Conservation (phyloP, 768 basidiomycete genomes). For the Dentipellis sp. region DNA sequence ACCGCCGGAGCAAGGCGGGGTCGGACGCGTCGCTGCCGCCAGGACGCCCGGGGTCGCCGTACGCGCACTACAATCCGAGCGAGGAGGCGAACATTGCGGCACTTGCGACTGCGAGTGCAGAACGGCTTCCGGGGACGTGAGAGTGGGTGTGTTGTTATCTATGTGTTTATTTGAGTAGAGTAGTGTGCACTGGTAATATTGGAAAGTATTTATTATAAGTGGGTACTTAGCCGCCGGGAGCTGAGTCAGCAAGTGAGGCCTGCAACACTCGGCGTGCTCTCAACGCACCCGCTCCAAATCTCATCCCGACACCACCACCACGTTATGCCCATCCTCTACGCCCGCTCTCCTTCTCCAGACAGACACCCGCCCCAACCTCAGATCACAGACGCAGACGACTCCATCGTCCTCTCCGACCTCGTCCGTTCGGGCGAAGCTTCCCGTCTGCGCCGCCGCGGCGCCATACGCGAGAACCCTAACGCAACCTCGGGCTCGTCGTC, state of each 20-base stretch:
- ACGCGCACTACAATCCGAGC: constrained; percentile 9
- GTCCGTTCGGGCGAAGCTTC: constrained; percentile 70
- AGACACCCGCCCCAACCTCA: constrained; percentile 4
- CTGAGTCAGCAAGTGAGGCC: not conserved
- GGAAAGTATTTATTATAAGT: not conserved
- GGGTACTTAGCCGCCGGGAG: not conserved
- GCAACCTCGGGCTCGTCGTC: constrained; percentile 16
- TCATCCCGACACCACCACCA: not conserved
- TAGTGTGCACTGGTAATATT: not conserved
- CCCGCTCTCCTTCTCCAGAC: constrained; percentile 1
- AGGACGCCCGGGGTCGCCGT: constrained; percentile 9
- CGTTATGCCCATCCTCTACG: constrained; percentile 13
- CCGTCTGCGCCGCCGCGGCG: constrained; percentile 61
- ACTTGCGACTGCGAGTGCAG: constrained; percentile 8
- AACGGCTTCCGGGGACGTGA: not conserved
- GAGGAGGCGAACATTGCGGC: constrained; percentile 9
- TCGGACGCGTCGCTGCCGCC: constrained; percentile 10
- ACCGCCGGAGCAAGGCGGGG: not conserved
- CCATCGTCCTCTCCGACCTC: constrained; percentile 65
- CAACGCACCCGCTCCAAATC: not conserved
- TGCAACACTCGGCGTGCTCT: not conserved
- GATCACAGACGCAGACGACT: constrained; percentile 47
- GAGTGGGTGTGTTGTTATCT: not conserved
- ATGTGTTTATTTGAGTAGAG: not conserved
- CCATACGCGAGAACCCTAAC: constrained; percentile 39